Percentiles rank a stretch among this genome's conserved stretches.
Evolutionary conservation across 129 eudicot genomes (phyloP).

Genomic region (Artemisia annua): DNA sequence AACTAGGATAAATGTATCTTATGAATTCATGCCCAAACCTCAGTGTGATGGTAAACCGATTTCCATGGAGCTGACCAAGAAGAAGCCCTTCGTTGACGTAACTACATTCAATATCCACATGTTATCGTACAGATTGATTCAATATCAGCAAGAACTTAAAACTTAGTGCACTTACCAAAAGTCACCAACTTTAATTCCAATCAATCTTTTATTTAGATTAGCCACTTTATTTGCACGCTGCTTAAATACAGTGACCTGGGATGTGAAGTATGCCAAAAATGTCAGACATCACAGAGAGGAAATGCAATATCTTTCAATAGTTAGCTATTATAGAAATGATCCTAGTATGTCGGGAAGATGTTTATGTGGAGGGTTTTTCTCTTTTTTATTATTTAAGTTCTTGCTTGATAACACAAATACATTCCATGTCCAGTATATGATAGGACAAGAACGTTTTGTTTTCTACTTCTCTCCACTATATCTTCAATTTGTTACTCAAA

Average conservation of each 20-base stretch:
- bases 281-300: constrained; percentile 16
- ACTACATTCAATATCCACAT: constrained; percentile 45
- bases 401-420: not conserved
- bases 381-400: too few relatives aligned
- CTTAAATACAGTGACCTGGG: constrained; percentile 84
- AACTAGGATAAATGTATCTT: constrained; percentile 8
- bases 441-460: not conserved
- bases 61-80: constrained; percentile 92
- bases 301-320: not conserved
- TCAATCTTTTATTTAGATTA: constrained; percentile 67
- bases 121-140: constrained; percentile 15
- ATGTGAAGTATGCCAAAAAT: constrained; percentile 15
- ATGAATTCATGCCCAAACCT: constrained; percentile 45
- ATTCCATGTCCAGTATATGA: not conserved
- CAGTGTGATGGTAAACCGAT: constrained; percentile 81
- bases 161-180: constrained; percentile 59
- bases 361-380: not conserved
- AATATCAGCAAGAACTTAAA: constrained; percentile 5
- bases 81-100: constrained; percentile 89
- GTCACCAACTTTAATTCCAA: constrained; percentile 87
- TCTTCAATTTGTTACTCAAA: not conserved
- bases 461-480: not conserved
- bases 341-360: too few relatives aligned
- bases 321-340: not conserved
- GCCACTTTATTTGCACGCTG: constrained; percentile 80